These are phyloP conservation scores for Lasiodiplodia theobromae DNA, from an alignment of 2,329 filamentous ascomycete genomes.

Conservation along the genomic window DNA sequence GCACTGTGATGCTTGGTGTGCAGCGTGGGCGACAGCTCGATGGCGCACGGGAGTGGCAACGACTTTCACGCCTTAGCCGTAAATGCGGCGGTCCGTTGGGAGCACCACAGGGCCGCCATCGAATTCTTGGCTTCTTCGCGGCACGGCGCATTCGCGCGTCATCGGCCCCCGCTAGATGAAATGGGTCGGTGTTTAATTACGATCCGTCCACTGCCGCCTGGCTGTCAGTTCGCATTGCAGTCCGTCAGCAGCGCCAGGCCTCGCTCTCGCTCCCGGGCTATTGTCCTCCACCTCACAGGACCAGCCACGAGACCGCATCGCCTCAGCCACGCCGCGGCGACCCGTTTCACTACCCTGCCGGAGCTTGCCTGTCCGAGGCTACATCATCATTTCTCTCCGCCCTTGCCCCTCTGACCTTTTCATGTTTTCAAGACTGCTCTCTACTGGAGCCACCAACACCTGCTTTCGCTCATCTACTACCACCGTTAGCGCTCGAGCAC, in stretches of 20 bases:
- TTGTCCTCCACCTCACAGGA: background rate
- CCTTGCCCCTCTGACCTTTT: slow-evolving; percentile 11
- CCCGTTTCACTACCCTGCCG: slow-evolving; percentile 20
- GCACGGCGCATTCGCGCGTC: background rate
- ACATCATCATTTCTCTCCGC: background rate
- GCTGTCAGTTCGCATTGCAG: background rate
- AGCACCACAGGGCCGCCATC: no score
- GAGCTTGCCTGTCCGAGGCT: background rate
- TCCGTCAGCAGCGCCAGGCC: slow-evolving; percentile 6
- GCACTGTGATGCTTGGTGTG: background rate
- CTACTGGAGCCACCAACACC: background rate
- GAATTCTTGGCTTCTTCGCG: background rate
- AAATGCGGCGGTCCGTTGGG: background rate
- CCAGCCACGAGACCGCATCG: slow-evolving; percentile 15
- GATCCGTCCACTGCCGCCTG: slow-evolving; percentile 18
- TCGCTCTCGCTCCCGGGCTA: background rate
- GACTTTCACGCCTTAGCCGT: slow-evolving; percentile 1
- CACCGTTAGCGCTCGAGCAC: background rate
- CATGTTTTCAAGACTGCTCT: slow-evolving; percentile 18
- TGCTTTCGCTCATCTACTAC: slow-evolving; percentile 8
- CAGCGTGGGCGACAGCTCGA: background rate
- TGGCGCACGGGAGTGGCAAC: slow-evolving; percentile 1
- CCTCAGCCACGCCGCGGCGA: slow-evolving; percentile 22
- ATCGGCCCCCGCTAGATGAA: background rate
- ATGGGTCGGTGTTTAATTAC: slow-evolving; percentile 24